Percentiles rank a stretch among this genome's conserved stretches.
These are phyloP conservation scores for Leucoagaricus sp. DNA, from an alignment of 1,284 basidiomycete species.

Conservation along the genomic window DNA sequence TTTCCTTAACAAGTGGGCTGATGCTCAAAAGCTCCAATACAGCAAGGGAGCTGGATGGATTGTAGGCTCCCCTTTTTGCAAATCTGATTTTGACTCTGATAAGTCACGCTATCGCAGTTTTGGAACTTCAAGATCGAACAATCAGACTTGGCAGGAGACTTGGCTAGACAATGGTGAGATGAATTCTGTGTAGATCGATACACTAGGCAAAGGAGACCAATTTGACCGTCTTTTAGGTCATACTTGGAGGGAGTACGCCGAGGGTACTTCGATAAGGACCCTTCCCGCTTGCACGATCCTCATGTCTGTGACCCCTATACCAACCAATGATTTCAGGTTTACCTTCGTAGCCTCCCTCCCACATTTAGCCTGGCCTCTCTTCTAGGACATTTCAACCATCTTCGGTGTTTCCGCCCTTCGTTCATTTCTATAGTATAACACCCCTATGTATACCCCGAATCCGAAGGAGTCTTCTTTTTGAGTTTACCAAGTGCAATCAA, in stretches of 20 bases:
- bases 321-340: no score
- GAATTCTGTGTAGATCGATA: constrained; percentile 22
- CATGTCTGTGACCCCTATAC: constrained; percentile 64
- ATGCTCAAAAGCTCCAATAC: constrained; percentile 74
- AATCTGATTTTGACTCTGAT: no score
- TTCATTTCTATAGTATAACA: no score
- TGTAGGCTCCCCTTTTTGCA: constrained; percentile 38
- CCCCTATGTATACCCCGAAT: no score
- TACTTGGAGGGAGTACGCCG: constrained; percentile 61
- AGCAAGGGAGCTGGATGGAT: constrained; percentile 69
- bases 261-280: constrained; percentile 66
- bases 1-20: constrained; percentile 73
- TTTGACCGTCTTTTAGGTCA: constrained; percentile 55
- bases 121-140: constrained; percentile 79
- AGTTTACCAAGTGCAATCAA: no score
- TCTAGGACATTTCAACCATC: no score
- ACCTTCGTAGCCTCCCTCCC: no score
- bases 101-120: constrained; percentile 52
- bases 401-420: no score
- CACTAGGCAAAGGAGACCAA: no score
- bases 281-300: constrained; percentile 53
- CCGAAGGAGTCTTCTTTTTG: no score
- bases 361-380: no score
- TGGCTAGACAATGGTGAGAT: constrained; percentile 58
- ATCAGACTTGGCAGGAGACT: constrained; percentile 47